Percentiles rank a stretch among this genome's conserved stretches.
Evolutionary conservation across 345 rosid species (phyloP).

Genomic region (Fremontodendron californicum): DNA sequence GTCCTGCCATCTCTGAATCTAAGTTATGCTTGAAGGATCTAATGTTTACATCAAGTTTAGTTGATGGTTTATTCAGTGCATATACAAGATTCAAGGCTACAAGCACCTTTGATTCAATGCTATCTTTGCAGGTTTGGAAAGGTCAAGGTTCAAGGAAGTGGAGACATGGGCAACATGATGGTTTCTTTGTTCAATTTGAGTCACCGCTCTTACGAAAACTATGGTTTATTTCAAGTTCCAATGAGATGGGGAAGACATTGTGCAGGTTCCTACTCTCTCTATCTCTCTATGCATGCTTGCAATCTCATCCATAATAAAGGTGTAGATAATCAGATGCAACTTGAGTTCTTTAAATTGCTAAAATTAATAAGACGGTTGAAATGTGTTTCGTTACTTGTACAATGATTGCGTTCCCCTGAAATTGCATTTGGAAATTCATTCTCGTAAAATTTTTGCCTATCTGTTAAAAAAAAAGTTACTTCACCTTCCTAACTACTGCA

Average conservation of each 20-base stretch:
- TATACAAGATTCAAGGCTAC: background rate
- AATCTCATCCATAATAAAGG: background rate
- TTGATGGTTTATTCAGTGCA: background rate
- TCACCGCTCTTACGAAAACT: constrained; percentile 62
- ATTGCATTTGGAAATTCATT: background rate
- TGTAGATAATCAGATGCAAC: background rate
- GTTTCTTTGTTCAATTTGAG: constrained; percentile 92
- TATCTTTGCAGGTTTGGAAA: constrained; percentile 13
- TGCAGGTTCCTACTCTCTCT: constrained; percentile 56
- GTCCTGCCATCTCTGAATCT: background rate
- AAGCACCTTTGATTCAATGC: background rate
- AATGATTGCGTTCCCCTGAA: background rate
- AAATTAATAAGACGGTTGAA: background rate
- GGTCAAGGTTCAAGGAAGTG: constrained; percentile 99
- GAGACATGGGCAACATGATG: constrained; percentile 86
- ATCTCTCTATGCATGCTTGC: background rate
- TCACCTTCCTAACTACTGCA: background rate
- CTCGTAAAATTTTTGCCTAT: background rate
- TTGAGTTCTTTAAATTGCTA: background rate
- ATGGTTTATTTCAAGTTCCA: constrained; percentile 84
- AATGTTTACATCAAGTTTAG: background rate
- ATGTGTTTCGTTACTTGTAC: background rate
- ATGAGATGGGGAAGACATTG: constrained; percentile 69
- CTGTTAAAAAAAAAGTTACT: background rate
- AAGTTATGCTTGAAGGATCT: background rate